Conservation (phyloP, 1,284 basidiomycete genomes). For the Laetiporus sulphureus region DNA sequence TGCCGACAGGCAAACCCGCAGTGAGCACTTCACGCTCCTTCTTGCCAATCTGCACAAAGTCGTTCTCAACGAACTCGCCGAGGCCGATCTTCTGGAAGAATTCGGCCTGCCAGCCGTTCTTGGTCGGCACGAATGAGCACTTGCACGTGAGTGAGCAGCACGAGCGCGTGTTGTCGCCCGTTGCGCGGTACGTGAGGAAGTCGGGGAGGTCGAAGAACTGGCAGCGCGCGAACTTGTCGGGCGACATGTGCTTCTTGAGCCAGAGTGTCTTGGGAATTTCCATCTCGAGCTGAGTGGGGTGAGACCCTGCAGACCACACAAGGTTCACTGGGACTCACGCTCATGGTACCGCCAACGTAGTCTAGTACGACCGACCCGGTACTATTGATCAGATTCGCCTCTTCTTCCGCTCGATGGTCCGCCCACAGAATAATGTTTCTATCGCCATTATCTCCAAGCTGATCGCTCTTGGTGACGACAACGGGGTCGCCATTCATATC, state of each 20-base stretch:
- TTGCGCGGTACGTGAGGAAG: constrained; percentile 92
- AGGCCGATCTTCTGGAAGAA: constrained; percentile 86
- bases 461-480: constrained; percentile 68
- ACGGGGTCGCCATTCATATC: constrained; percentile 73
- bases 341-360: constrained; percentile 96
- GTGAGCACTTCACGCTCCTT: constrained; percentile 63
- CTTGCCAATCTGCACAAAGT: constrained; percentile 79
- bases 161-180: constrained; percentile 73
- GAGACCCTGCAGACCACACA: too few species aligned
- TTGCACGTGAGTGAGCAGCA: constrained; percentile 96
- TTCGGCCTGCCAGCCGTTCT: constrained; percentile 80
- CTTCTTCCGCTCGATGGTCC: constrained; percentile 89
- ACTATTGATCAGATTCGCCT: constrained; percentile 86
- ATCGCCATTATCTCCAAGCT: constrained; percentile 59
- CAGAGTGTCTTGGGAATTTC: constrained; percentile 95
- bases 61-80: constrained; percentile 55
- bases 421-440: constrained; percentile 91
- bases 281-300: constrained; percentile 76
- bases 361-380: constrained; percentile 84
- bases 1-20: constrained; percentile 90
- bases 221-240: constrained; percentile 70
- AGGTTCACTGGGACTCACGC: too few species aligned
- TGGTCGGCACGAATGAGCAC: constrained; percentile 87
- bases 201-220: constrained; percentile 98
- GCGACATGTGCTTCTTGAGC: constrained; percentile 86